Base-by-base conservation (phyloP, 2,329 filamentous ascomycete species). In the Hysterium pulicare region DNA sequence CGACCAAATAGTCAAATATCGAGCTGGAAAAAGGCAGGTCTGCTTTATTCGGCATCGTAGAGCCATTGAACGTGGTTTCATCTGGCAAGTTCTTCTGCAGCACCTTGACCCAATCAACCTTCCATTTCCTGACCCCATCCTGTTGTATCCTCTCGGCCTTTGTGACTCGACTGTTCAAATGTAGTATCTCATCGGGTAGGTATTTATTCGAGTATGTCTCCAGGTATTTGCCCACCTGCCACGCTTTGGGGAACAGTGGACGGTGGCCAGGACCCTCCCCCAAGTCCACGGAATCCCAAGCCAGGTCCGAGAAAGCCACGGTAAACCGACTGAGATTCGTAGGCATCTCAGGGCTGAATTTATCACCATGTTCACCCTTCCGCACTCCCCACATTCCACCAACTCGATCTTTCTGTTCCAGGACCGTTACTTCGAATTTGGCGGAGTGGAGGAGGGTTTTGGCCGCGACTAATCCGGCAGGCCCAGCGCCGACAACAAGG, bases 261-360 rank as follows among this genome's bases (percentile, higher is more conserved):
- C 65, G 66, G 4, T 73, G 68, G 33, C 42, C 1, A 15, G 24
- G 11, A 47, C 42, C 38, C 33, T 58, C 38, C 1, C 43, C 42
- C 7, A 67, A 43, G 40, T 71, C 50, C 0, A 73, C 69, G 4
- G 66, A 67, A 3, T 77, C 72, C 87, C 87, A 94, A 5, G 85
- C 77, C 19, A 88, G 63, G 59, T 91, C 88, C 2, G 69, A 63
- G 49, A 74, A 73, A 5, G 61, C 60, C 49, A 93, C 81, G 0
- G 86, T 88, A 63, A 89, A 87, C 34, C 78, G 78, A 67, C 85
- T 90, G 55, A 90, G 80, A 61, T 94, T 94, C 3, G 79, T 79
- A 13, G 79, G 72, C 54, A 72, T 74, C 4, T 67, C 50, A 5
- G 69, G 66, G 74, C 86, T 86, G 40, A 85, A 75, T 7, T 84